These are phyloP conservation scores for Fraxinus dipetala DNA, from an alignment of 305 asterid species.

Conservation along the genomic window DNA sequence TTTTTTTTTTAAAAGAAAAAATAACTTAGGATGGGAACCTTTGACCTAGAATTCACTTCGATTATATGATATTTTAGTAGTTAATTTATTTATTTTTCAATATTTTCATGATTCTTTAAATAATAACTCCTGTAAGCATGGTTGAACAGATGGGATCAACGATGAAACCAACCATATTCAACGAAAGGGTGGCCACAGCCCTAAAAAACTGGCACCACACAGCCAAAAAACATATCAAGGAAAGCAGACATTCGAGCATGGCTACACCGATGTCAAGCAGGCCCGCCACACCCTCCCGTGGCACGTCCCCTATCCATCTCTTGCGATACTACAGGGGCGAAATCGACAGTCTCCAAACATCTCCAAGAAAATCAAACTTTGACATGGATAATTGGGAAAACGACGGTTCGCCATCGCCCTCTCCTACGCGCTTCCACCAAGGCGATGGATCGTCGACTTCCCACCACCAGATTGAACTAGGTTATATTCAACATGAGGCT, in stretches of 20 bases:
- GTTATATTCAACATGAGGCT: constrained; percentile 24
- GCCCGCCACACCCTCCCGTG: constrained; percentile 56
- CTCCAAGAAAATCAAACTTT: constrained; percentile 37
- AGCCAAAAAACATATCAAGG: constrained; percentile 65
- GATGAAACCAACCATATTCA: constrained; percentile 90
- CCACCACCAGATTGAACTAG: constrained; percentile 40
- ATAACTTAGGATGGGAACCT: not conserved
- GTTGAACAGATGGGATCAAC: constrained; percentile 75
- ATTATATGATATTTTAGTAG: too few species aligned
- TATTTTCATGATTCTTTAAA: not conserved
- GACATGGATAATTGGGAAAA: constrained; percentile 44
- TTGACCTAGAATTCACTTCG: not conserved
- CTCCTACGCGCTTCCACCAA: constrained; percentile 43
- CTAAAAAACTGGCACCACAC: constrained; percentile 78
- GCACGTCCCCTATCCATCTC: constrained; percentile 75
- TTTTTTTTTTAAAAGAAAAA: too few species aligned
- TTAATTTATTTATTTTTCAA: not conserved
- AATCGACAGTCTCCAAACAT: constrained; percentile 37
- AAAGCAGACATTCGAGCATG: constrained; percentile 41
- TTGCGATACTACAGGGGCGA: constrained; percentile 46
- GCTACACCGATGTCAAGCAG: constrained; percentile 57
- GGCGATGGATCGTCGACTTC: constrained; percentile 22
- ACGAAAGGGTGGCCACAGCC: constrained; percentile 74
- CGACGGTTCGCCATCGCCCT: constrained; percentile 35
- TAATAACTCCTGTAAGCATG: not conserved